A percentile compares a stretch with the other conserved stretches of the same genome.
phyloP scores from a whole-genome alignment of 805 yeast genomes.

The Candida coleopterorum region DNA sequence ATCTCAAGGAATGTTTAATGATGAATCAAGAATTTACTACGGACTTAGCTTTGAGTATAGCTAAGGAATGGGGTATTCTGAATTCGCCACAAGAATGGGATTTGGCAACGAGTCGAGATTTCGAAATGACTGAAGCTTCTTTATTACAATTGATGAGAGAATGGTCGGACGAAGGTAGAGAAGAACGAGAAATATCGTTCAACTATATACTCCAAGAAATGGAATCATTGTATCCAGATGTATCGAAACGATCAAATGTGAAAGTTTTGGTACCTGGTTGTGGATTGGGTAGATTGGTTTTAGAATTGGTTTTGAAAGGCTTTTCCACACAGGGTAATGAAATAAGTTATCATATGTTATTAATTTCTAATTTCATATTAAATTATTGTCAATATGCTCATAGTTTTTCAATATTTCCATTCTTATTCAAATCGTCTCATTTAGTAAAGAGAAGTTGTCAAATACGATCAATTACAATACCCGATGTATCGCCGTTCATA shows the following conservation, averaged over 20 bases:
- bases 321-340: conserved; percentile 67
- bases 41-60: conserved; percentile 38
- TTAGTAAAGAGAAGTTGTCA: conserved; percentile 42
- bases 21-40: conserved; percentile 43
- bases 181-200: conserved; percentile 41
- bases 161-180: conserved; percentile 52
- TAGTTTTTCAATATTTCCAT: conserved; percentile 47
- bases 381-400: conserved; percentile 41
- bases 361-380: conserved; percentile 50
- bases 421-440: conserved; percentile 48
- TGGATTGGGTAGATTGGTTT: conserved; percentile 57
- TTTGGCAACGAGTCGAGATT: conserved; percentile 37
- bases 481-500: conserved; percentile 46
- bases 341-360: conserved; percentile 59
- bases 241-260: conserved; percentile 29
- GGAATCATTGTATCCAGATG: conserved; percentile 32
- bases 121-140: conserved; percentile 53
- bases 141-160: conserved; percentile 57
- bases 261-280: conserved; percentile 59
- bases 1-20: conserved; percentile 38
- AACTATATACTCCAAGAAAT: conserved; percentile 33
- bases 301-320: conserved; percentile 51
- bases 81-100: conserved; percentile 38
- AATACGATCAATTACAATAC: conserved; percentile 46
- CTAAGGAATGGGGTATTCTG: conserved; percentile 48